phyloP scores from a whole-genome alignment of 495 filamentous ascomycete genomes.

The Hypoxylon trugodes region DNA sequence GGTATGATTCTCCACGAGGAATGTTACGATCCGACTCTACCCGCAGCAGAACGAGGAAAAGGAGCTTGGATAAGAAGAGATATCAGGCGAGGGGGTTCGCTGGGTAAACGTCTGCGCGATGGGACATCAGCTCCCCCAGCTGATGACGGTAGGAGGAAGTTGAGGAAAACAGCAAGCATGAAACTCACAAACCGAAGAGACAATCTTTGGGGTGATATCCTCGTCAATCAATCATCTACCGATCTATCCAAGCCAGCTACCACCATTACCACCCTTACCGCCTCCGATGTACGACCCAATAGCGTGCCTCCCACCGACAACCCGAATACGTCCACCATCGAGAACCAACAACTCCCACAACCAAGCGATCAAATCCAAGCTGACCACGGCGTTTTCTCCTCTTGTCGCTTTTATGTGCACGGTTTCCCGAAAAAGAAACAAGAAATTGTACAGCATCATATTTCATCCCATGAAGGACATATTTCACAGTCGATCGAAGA shows the following conservation, averaged over 20 bases:
- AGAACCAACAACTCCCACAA: slow-evolving; percentile 22
- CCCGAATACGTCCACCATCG: not conserved
- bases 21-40: slow-evolving; percentile 77
- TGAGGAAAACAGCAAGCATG: slow-evolving; percentile 81
- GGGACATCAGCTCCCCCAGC: slow-evolving; percentile 24
- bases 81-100: slow-evolving; percentile 44
- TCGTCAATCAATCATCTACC: slow-evolving; percentile 54
- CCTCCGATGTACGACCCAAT: not conserved
- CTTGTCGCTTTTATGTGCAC: slow-evolving; percentile 68
- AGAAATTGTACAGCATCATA: slow-evolving; percentile 53
- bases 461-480: slow-evolving; percentile 56
- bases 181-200: slow-evolving; percentile 81
- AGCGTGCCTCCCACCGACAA: slow-evolving; percentile 14
- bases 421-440: slow-evolving; percentile 63
- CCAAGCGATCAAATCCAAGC: not conserved
- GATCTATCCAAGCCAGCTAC: slow-evolving; percentile 25
- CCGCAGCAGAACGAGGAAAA: slow-evolving; percentile 72
- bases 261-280: too few species aligned
- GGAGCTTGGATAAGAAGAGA: slow-evolving; percentile 77
- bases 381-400: slow-evolving; percentile 58
- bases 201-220: slow-evolving; percentile 87
- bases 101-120: slow-evolving; percentile 52
- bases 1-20: slow-evolving; percentile 93
- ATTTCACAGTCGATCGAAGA: slow-evolving; percentile 56
- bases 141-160: slow-evolving; percentile 68